Evolutionary conservation across 2,329 filamentous ascomycete species (phyloP), one percentile per base, ranked within the genome.

Genomic region (Ophiostoma sp.): DNA sequence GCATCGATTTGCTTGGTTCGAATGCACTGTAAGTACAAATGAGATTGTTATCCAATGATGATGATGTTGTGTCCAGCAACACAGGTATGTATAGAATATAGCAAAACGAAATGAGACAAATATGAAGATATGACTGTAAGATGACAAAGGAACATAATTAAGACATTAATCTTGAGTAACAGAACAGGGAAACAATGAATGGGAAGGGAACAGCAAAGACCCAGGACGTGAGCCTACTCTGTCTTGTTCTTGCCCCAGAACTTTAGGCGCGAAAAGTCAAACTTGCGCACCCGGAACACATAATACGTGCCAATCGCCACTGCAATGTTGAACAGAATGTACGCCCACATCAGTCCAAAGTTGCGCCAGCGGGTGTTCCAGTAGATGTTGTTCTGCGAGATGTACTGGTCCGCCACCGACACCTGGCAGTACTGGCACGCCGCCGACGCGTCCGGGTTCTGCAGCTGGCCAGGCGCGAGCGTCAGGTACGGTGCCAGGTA

Each of bases 321-420:
- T 36, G 93, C 93, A 70, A 92, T 91, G 18, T 86, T 11, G 93
- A 91, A 89, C 0, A 78, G 70, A 52, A 91, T 83, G 72, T 84
- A 92, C 0, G 80, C 86, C 84, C 87, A 91, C 73, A 91, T 79
- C 55, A 92, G 80, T 1, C 89, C 89, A 69, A 87, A 91, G 74
- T 92, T 90, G 68, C 88, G 81, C 88, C 89, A 91, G 2, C 85
- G 74, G 67, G 88, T 81, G 3, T 69, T 73, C 72, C 83, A 88
- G 36, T 75, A 77, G 55, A 88, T 84, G 8, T 76, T 71, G 1
- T 80, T 80, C 0, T 74, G 76, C 2, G 78, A 76, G 0, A 88
- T 74, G 66, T 77, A 91, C 76, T 92, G 83, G 68, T 87, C 83
- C 0, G 89, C 90, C n/a, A 79, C 80, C 1, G 76, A 78, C 72